A percentile compares a stretch with the other conserved stretches of the same genome.
These are phyloP conservation scores for Chrysoporthe puriensis DNA, from an alignment of 2,329 filamentous ascomycete species.

Conservation along the genomic window DNA sequence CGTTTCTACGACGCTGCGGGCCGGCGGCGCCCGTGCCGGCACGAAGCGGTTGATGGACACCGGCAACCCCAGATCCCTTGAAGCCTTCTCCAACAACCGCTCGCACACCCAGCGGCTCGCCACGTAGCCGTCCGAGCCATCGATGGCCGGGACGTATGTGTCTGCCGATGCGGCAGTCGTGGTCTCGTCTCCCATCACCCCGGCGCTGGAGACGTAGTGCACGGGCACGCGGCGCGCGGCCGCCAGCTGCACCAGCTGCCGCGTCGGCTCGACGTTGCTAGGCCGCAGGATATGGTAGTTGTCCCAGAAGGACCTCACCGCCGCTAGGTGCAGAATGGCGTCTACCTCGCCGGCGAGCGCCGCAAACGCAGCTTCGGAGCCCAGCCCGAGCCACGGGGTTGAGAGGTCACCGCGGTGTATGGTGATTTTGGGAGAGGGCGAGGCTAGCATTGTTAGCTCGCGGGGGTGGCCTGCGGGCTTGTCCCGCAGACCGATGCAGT, in stretches of 20 bases:
- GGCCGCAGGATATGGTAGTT: slow-evolving; percentile 40
- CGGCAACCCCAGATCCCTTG: not conserved
- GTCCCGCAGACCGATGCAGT: slow-evolving; percentile 47
- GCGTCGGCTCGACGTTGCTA: slow-evolving; percentile 43
- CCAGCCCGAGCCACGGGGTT: slow-evolving; percentile 5
- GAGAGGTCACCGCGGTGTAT: slow-evolving; percentile 1
- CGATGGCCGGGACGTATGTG: slow-evolving; percentile 1
- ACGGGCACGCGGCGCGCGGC: slow-evolving; percentile 32
- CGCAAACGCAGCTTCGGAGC: not conserved
- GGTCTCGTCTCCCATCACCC: not conserved
- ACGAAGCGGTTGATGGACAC: slow-evolving; percentile 9
- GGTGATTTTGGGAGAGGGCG: slow-evolving; percentile 3
- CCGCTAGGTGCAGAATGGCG: slow-evolving; percentile 58
- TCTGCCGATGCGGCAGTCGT: not conserved
- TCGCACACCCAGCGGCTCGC: slow-evolving; percentile 7
- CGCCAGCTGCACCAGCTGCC: slow-evolving; percentile 39
- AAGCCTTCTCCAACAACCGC: slow-evolving; percentile 3
- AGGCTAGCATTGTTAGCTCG: not conserved
- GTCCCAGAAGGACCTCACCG: slow-evolving; percentile 43
- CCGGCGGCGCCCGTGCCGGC: not conserved
- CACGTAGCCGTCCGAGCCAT: slow-evolving; percentile 8
- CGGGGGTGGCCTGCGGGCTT: not conserved
- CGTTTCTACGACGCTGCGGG: not conserved
- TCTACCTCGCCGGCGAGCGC: slow-evolving; percentile 7
- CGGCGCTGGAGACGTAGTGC: slow-evolving; percentile 38